Conservation (phyloP, 768 basidiomycete species). For the Tulasnella sp. region DNA sequence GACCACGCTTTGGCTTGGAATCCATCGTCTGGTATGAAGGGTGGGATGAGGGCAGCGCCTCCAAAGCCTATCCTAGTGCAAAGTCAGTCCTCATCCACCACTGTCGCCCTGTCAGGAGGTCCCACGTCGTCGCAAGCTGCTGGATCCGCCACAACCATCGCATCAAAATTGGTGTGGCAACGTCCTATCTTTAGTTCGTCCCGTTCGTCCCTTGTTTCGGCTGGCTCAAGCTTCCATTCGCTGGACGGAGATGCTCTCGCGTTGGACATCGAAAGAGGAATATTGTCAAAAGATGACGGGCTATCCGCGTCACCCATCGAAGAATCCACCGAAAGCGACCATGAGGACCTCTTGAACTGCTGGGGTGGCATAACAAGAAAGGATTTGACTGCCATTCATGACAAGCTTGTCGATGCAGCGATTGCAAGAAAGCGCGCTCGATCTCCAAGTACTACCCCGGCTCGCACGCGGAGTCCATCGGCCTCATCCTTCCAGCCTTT, state of each 20-base stretch:
- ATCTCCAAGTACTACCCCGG: conserved; percentile 7
- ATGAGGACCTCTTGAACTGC: conserved; percentile 43
- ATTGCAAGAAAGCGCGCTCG: conserved; percentile 32
- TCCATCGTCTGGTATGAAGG: conserved; percentile 6
- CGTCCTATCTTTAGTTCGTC: conserved; percentile 72
- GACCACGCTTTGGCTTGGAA: not conserved
- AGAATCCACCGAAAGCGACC: conserved; percentile 7
- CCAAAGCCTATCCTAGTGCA: conserved; percentile 25
- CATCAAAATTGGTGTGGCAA: conserved; percentile 55
- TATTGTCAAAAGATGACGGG: conserved; percentile 10
- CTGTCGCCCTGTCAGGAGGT: not conserved
- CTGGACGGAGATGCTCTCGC: conserved; percentile 51
- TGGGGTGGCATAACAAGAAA: conserved; percentile 60
- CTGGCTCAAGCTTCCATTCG: conserved; percentile 82
- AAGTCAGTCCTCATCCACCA: conserved; percentile 28
- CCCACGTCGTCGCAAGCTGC: not conserved
- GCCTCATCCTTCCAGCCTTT: not conserved
- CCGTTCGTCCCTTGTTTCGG: conserved; percentile 72
- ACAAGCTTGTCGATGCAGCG: conserved; percentile 65
- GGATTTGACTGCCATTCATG: conserved; percentile 71
- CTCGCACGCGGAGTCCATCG: not conserved
- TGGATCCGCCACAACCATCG: conserved; percentile 38
- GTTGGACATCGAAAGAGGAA: conserved; percentile 13
- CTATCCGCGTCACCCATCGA: not conserved
- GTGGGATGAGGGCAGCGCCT: not conserved